Base-by-base conservation (phyloP, 306 rosid species). In the Echinosophora koreensis region DNA sequence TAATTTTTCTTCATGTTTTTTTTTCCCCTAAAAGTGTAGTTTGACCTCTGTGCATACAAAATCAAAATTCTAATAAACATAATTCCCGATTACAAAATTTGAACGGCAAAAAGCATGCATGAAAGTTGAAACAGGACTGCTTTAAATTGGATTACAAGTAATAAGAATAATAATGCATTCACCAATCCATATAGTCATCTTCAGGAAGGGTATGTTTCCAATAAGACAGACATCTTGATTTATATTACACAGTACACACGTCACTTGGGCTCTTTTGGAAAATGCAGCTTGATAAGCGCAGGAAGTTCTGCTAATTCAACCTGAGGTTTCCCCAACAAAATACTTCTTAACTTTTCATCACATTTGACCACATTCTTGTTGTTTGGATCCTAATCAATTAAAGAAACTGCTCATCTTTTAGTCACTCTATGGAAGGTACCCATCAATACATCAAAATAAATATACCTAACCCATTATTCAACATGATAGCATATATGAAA, bases 271-370 rank as follows among this genome's bases (percentile, higher is more conserved):
- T 77, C 92, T 80, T 94, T 94, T 1, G 97, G 97, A 81, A 94
- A 94, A 84, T 94, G 97, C 51, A 90, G 85, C 88, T 94, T 92
- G 84, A 94, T 83, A 71, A 94, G 86, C 56, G 86, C 82, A 59
- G 97, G 98, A 78, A 94, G 98, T 80, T 94, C 97, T 39, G 85
- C 93, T 59, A 94, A 79, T 73, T 90, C 97, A 69, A 94, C 89
- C 69, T 77, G 88, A 81, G 86, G 86, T 89, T 88, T 90, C 66
- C 98, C 97, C 42, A 88, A 75, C 86, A 94, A 71, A 77, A 94
- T 84, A 42, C 90, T 81, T 79, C 69, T 90, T 71, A 94, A 76
- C 83, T 90, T 92, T 41, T 89, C 91, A 77, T 92, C 98, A 74
- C 97, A 94, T 18, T 87, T 87, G 80, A 94, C 90, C 81, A 94